These are phyloP conservation scores for Podila verticillata DNA, from an alignment of 192 early-diverging fungal species.

Conservation along the genomic window DNA sequence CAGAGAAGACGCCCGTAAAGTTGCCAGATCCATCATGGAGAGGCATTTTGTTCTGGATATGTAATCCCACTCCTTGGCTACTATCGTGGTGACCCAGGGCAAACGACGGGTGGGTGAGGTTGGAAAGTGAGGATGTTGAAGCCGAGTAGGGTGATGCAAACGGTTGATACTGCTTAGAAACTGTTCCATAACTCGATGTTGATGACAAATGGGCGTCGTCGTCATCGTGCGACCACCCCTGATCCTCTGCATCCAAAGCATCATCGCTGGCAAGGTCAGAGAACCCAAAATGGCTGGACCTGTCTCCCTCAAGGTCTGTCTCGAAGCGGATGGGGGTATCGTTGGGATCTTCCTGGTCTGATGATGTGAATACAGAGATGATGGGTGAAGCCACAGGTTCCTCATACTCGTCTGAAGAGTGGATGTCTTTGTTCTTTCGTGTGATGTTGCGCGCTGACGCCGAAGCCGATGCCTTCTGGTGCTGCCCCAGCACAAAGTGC, in stretches of 20 bases:
- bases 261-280: slow-evolving; percentile 31
- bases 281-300: not conserved
- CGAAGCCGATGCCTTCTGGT: not conserved
- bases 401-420: not conserved
- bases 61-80: not conserved
- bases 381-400: not conserved
- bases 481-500: slow-evolving; percentile 22
- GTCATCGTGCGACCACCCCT: slow-evolving; percentile 36
- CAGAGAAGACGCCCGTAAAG: not conserved
- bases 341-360: not conserved
- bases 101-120: slow-evolving; percentile 6
- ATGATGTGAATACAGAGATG: not conserved
- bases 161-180: not conserved
- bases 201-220: not conserved
- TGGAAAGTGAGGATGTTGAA: not conserved
- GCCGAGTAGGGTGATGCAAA: not conserved
- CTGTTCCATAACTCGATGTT: not conserved
- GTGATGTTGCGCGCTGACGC: too few relatives aligned
- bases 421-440: too few relatives aligned
- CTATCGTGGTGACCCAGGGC: not conserved
- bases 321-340: not conserved
- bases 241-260: slow-evolving; percentile 12
- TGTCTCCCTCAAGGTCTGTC: not conserved
- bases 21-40: slow-evolving; percentile 45
- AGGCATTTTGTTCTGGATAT: slow-evolving; percentile 22